Conservation (phyloP, 108 stramenopile species). For the Fragilariopsis cylindrus region DNA sequence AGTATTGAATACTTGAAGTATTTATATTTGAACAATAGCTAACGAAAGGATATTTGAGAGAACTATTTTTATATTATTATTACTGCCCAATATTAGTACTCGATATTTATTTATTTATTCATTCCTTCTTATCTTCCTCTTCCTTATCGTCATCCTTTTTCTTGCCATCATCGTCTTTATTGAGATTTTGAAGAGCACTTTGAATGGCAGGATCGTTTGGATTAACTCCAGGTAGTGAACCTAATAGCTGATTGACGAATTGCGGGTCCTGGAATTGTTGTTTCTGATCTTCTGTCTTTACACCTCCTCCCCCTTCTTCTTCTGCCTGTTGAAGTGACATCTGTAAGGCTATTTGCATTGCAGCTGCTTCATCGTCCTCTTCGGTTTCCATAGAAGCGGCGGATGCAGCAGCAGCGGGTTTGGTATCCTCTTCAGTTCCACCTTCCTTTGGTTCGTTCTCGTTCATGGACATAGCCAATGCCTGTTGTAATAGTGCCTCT, state of each 20-base stretch:
- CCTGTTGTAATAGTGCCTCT: constrained; percentile 92
- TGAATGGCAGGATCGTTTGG: constrained; percentile 92
- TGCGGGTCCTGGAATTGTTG: constrained; percentile 78
- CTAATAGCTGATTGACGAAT: constrained; percentile 67
- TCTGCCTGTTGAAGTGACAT: constrained; percentile 82
- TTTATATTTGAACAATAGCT: too few species aligned
- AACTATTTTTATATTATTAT: neutral
- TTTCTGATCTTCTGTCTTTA: constrained; percentile 14
- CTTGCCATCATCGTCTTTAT: constrained; percentile 55
- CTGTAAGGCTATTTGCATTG: constrained; percentile 86
- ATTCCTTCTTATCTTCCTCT: constrained; percentile 29
- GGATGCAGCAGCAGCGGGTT: constrained; percentile 22
- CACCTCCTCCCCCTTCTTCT: constrained; percentile 9
- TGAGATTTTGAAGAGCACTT: constrained; percentile 65
- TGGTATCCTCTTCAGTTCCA: constrained; percentile 24
- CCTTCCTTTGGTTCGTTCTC: constrained; percentile 58
- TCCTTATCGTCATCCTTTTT: constrained; percentile 41
- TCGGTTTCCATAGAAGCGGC: constrained; percentile 24
- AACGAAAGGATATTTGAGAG: neutral
- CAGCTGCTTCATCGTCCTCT: constrained; percentile 87
- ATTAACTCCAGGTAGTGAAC: constrained; percentile 87
- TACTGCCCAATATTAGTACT: neutral
- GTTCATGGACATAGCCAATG: constrained; percentile 97
- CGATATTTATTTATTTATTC: neutral
- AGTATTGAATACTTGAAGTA: too few species aligned